Percentiles rank a stretch among this genome's conserved stretches.
These are phyloP conservation scores for Talaromyces sp. DNA, from an alignment of 2,329 filamentous ascomycete species.

Conservation along the genomic window DNA sequence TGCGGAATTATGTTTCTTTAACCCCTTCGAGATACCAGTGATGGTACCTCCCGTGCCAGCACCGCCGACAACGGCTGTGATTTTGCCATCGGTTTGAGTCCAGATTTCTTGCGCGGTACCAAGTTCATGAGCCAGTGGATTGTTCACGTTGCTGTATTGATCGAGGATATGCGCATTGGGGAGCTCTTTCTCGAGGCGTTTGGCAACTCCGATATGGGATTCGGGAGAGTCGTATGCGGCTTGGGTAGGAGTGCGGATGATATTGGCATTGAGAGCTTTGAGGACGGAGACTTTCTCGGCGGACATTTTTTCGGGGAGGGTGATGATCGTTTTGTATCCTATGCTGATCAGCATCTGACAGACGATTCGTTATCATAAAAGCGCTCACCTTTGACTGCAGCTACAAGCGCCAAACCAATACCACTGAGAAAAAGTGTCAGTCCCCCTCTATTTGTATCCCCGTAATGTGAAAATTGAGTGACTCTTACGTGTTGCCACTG, in stretches of 20 bases:
- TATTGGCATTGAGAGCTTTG: conserved; percentile 88
- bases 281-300: conserved; percentile 96
- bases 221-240: conserved; percentile 93
- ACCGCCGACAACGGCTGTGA: conserved; percentile 81
- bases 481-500: conserved; percentile 76
- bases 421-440: conserved; percentile 48
- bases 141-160: conserved; percentile 89
- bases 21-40: conserved; percentile 77
- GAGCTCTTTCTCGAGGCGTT: conserved; percentile 85
- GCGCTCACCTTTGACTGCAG: conserved; percentile 71
- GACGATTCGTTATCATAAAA: too few species aligned
- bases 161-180: conserved; percentile 96
- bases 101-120: conserved; percentile 97
- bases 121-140: conserved; percentile 87
- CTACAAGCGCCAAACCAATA: conserved; percentile 90
- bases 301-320: conserved; percentile 98
- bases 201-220: conserved; percentile 93
- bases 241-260: conserved; percentile 94
- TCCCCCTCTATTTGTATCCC: neutral
- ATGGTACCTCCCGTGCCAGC: conserved; percentile 96
- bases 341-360: neutral
- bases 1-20: conserved; percentile 79
- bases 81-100: conserved; percentile 77
- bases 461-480: neutral
- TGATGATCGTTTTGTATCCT: conserved; percentile 96